Percentiles rank a stretch among this genome's conserved stretches.
Conservation (phyloP, 2,329 filamentous ascomycete species). For the Tolypocladium tundrense region DNA sequence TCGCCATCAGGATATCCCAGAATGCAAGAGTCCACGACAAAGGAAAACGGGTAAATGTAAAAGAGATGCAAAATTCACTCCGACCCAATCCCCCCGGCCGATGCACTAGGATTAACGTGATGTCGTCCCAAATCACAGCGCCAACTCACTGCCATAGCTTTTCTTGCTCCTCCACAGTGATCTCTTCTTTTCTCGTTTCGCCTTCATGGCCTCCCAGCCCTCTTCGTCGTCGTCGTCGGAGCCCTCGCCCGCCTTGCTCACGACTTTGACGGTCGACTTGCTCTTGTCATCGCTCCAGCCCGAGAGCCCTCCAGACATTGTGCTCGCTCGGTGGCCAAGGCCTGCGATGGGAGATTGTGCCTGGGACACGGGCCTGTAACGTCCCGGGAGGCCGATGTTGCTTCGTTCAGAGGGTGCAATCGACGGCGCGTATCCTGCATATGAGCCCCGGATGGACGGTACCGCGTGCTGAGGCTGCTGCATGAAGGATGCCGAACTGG, state of each 20-base stretch:
- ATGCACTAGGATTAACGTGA: slow-evolving; percentile 2
- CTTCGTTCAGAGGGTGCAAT: slow-evolving; percentile 94
- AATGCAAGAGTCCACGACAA: slow-evolving; percentile 10
- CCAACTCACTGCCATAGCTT: slow-evolving; percentile 35
- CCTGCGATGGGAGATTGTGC: slow-evolving; percentile 20
- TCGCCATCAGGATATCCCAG: slow-evolving; percentile 3
- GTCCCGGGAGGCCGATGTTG: slow-evolving; percentile 79
- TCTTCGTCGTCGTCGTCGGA: slow-evolving; percentile 53
- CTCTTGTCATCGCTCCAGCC: slow-evolving; percentile 22
- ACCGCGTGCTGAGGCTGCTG: slow-evolving; percentile 28
- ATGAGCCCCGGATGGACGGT: slow-evolving; percentile 21
- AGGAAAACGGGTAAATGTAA: background rate
- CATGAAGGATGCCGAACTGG: slow-evolving; percentile 49
- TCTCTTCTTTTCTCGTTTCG: slow-evolving; percentile 58
- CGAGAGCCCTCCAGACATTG: slow-evolving; percentile 24
- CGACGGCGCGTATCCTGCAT: slow-evolving; percentile 66
- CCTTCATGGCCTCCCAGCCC: slow-evolving; percentile 61
- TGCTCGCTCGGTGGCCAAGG: slow-evolving; percentile 20
- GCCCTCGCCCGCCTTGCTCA: slow-evolving; percentile 27
- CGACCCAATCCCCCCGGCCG: slow-evolving; percentile 7
- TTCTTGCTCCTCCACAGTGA: slow-evolving; percentile 57
- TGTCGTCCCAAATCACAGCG: slow-evolving; percentile 1
- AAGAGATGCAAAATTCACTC: slow-evolving; percentile 7
- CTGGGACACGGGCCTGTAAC: slow-evolving; percentile 83
- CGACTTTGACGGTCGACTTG: slow-evolving; percentile 26